Conservation (phyloP, 169 alveolate species). For the Plasmodium berghei region DNA sequence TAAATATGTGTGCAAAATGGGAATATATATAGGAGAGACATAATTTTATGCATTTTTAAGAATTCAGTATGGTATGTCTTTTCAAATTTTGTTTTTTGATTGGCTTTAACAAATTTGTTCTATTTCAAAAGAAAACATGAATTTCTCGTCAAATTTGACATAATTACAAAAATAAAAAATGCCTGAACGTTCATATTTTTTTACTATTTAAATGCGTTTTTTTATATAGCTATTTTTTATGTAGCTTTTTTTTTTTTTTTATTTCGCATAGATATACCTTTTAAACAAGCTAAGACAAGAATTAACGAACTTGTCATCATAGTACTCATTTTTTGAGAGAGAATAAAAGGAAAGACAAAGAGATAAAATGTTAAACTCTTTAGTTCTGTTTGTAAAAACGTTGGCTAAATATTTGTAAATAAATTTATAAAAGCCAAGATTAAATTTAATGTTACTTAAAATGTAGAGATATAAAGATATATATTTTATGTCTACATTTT, state of each 20-base stretch:
- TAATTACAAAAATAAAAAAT: no score
- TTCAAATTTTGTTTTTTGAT: no score
- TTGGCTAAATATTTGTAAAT: slow-evolving; percentile 18
- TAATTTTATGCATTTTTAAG: neutral
- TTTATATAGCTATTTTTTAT: no score
- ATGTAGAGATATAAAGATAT: slow-evolving; percentile 36
- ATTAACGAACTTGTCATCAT: slow-evolving; percentile 23
- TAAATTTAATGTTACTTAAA: slow-evolving; percentile 39
- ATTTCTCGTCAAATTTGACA: no score
- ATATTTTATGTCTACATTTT: slow-evolving; percentile 35
- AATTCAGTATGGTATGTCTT: no score
- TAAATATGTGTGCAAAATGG: neutral
- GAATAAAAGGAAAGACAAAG: slow-evolving; percentile 50
- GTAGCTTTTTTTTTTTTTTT: neutral
- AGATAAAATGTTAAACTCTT: slow-evolving; percentile 34
- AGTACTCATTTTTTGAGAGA: slow-evolving; percentile 29
- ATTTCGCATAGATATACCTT: neutral
- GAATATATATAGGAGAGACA: neutral
- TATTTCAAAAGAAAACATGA: no score
- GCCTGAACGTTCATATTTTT: no score
- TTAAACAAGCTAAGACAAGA: slow-evolving; percentile 7
- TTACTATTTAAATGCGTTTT: no score
- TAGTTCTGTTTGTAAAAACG: slow-evolving; percentile 8
- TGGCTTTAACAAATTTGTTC: no score
- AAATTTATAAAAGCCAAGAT: slow-evolving; percentile 28